Evolutionary conservation across 306 rosid genomes (phyloP).

Genomic region (Begonia loranthoides): DNA sequence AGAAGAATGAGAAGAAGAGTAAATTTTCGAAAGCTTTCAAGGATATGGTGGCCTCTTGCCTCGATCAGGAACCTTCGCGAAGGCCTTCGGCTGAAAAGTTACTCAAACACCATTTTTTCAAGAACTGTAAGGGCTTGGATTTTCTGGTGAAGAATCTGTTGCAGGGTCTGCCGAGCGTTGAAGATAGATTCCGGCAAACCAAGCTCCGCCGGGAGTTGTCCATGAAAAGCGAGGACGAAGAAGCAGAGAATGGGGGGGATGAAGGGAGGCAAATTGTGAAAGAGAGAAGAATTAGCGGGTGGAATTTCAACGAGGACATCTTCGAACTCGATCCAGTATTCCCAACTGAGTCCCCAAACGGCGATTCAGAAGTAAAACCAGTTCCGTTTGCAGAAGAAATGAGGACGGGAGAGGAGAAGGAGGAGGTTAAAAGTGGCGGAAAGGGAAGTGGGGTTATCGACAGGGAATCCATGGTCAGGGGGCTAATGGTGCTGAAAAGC

Average conservation of each 20-base stretch:
- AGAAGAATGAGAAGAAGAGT: conserved; percentile 12
- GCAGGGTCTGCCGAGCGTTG: conserved; percentile 37
- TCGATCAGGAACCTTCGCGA: conserved; percentile 44
- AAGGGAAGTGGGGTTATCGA: conserved; percentile 4
- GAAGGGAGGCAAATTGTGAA: not conserved
- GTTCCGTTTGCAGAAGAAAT: conserved; percentile 21
- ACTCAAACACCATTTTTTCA: conserved; percentile 41
- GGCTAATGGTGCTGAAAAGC: conserved; percentile 8
- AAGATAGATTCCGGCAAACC: conserved; percentile 31
- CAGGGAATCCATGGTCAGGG: conserved; percentile 9
- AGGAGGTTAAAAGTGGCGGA: not conserved
- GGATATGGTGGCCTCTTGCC: conserved; percentile 54
- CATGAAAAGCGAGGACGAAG: not conserved
- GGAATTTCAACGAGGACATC: conserved; percentile 61
- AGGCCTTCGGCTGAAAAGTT: conserved; percentile 43
- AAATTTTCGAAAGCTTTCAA: conserved; percentile 43
- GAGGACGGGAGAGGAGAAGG: conserved; percentile 9
- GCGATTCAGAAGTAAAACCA: conserved; percentile 7
- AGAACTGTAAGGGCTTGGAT: conserved; percentile 24
- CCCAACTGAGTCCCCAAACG: conserved; percentile 9
- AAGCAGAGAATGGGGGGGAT: conserved; percentile 7
- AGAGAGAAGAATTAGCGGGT: conserved; percentile 41
- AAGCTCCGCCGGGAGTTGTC: conserved; percentile 3
- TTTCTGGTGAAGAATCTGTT: conserved; percentile 33
- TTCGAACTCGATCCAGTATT: conserved; percentile 41